phyloP scores from a whole-genome alignment of 192 early-diverging fungal species.

The Coemansia biformis region DNA sequence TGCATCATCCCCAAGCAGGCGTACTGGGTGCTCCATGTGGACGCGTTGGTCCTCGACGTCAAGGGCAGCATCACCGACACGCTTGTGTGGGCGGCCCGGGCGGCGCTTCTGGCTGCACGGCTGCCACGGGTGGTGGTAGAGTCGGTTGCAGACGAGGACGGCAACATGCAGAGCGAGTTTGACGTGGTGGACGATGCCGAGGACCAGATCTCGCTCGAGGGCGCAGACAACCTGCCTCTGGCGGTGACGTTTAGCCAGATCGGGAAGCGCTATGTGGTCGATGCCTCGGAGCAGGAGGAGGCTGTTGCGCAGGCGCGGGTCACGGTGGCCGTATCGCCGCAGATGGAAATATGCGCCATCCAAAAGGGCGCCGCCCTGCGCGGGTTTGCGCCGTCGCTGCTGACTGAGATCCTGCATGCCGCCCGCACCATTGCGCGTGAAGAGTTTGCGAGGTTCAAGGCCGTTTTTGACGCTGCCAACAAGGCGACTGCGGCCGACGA shows the following conservation, averaged over 20 bases:
- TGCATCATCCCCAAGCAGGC: slow-evolving; percentile 86
- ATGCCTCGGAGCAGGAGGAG: slow-evolving; percentile 88
- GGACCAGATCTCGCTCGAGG: slow-evolving; percentile 71
- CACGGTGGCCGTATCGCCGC: slow-evolving; percentile 73
- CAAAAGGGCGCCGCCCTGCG: slow-evolving; percentile 65
- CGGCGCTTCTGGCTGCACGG: slow-evolving; percentile 81
- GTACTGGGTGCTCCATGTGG: slow-evolving; percentile 89
- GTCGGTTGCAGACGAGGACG: slow-evolving; percentile 69
- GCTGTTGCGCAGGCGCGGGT: slow-evolving; percentile 75
- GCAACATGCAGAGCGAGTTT: slow-evolving; percentile 78
- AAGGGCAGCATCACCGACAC: slow-evolving; percentile 83
- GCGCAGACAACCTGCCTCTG: slow-evolving; percentile 75
- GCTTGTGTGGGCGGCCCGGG: slow-evolving; percentile 78
- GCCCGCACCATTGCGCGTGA: slow-evolving; percentile 29
- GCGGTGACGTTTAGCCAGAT: slow-evolving; percentile 84
- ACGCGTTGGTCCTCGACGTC: slow-evolving; percentile 86
- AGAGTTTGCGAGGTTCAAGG: slow-evolving; percentile 21
- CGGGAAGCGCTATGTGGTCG: slow-evolving; percentile 75
- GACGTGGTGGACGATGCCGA: slow-evolving; percentile 89
- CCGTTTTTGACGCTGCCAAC: slow-evolving; percentile 19
- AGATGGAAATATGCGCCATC: slow-evolving; percentile 75
- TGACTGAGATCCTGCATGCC: slow-evolving; percentile 39
- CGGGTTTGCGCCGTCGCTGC: slow-evolving; percentile 39
- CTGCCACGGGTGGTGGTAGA: slow-evolving; percentile 82
- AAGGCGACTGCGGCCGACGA: slow-evolving; percentile 10